Percentiles rank a stretch among this genome's conserved stretches.
These are phyloP conservation scores for Vitis amurensis DNA, from an alignment of 164 flowering plant species.

Conservation along the genomic window DNA sequence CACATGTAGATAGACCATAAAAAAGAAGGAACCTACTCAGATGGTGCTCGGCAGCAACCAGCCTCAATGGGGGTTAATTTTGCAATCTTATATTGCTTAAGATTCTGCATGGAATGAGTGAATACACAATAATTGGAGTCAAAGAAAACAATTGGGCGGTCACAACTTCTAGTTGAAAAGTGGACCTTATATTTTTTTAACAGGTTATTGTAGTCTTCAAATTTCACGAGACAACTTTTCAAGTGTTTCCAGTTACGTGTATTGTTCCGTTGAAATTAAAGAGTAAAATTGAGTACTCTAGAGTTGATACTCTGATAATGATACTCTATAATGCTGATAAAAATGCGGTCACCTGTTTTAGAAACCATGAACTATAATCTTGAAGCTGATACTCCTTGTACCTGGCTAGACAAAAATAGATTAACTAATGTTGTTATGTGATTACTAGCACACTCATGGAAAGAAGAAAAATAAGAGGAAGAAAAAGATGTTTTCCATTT, in stretches of 20 bases:
- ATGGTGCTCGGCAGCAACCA: slow-evolving; percentile 95
- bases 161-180: slow-evolving; percentile 1
- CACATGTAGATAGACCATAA: background rate
- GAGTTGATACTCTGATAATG: background rate
- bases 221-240: slow-evolving; percentile 84
- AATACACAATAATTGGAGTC: background rate
- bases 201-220: slow-evolving; percentile 74
- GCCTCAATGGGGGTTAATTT: slow-evolving; percentile 86
- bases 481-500: background rate
- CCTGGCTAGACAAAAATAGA: slow-evolving; percentile 36
- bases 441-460: background rate
- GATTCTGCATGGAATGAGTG: slow-evolving; percentile 45
- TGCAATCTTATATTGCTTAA: slow-evolving; percentile 67
- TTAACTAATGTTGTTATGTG: background rate
- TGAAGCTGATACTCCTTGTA: slow-evolving; percentile 91
- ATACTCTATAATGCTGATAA: background rate
- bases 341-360: slow-evolving; percentile 53
- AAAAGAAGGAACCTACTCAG: slow-evolving; percentile 52
- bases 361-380: slow-evolving; percentile 89
- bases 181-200: slow-evolving; percentile 74
- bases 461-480: background rate
- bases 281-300: background rate
- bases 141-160: background rate
- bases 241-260: slow-evolving; percentile 75
- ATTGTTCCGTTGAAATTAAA: slow-evolving; percentile 55